phyloP scores from a whole-genome alignment of 345 rosid species.

The Heritiera fomes region DNA sequence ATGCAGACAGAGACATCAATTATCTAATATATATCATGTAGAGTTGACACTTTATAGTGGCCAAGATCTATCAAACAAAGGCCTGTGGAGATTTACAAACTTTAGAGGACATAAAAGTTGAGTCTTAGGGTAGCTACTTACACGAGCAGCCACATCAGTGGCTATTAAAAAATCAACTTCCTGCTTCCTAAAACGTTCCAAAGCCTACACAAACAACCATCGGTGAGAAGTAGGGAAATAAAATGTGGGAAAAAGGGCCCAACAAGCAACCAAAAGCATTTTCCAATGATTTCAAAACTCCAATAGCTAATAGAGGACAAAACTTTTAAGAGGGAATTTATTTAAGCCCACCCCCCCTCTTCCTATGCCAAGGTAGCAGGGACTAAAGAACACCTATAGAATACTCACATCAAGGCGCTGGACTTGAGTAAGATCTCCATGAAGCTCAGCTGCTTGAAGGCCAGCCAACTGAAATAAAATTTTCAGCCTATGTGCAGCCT shows the following conservation, averaged over 20 bases:
- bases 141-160: conserved; percentile 96
- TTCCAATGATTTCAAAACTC: background rate
- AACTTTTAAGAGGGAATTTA: background rate
- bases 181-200: conserved; percentile 92
- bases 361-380: background rate
- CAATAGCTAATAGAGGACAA: background rate
- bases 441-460: conserved; percentile 92
- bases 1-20: background rate
- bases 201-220: conserved; percentile 53
- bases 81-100: background rate
- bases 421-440: conserved; percentile 95
- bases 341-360: background rate
- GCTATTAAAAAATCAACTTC: conserved; percentile 91
- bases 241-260: background rate
- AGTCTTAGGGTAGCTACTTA: conserved; percentile 40
- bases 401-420: conserved; percentile 92
- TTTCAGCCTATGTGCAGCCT: conserved; percentile 93
- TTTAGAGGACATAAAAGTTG: background rate
- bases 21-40: background rate
- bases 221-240: conserved; percentile 15
- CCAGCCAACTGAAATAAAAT: conserved; percentile 87
- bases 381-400: background rate
- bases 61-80: background rate
- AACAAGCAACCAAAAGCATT: conserved; percentile 10
- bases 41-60: background rate